A percentile compares a stretch with the other conserved stretches of the same genome.
Evolutionary conservation across 2,329 filamentous ascomycete genomes (phyloP).

Genomic region (Cytospora piceicola): DNA sequence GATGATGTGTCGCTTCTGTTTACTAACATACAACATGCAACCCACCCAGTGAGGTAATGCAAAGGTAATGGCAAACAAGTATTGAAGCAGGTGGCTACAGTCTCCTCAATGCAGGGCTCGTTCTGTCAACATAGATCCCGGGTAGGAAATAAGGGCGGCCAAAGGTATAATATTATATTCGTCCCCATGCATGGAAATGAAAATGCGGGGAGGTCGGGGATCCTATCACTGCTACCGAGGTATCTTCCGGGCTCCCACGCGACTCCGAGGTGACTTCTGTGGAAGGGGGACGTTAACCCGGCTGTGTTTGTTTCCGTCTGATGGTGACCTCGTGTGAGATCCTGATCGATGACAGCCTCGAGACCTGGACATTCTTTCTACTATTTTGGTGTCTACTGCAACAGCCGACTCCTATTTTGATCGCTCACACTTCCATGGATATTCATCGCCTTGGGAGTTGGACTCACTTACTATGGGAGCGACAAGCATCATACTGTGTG

Average conservation of each 20-base stretch:
- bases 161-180: not conserved
- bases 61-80: too few relatives aligned
- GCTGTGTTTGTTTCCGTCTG: not conserved
- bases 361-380: too few relatives aligned
- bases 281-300: not conserved
- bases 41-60: too few relatives aligned
- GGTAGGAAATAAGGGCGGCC: too few relatives aligned
- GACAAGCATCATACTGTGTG: not conserved
- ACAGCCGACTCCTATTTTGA: not conserved
- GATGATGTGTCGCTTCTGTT: too few relatives aligned
- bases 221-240: constrained; percentile 22
- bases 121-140: too few relatives aligned
- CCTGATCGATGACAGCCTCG: not conserved
- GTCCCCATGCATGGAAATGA: not conserved
- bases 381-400: not conserved
- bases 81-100: too few relatives aligned
- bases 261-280: not conserved
- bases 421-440: not conserved
- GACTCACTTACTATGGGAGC: not conserved
- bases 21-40: too few relatives aligned
- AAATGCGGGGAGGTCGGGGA: constrained; percentile 19
- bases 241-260: constrained; percentile 12
- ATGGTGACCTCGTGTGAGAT: not conserved
- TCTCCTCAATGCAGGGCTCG: too few relatives aligned
- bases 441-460: not conserved